Evolutionary conservation across 2,329 filamentous ascomycete species (phyloP).

Genomic region (Graphilbum sp.): DNA sequence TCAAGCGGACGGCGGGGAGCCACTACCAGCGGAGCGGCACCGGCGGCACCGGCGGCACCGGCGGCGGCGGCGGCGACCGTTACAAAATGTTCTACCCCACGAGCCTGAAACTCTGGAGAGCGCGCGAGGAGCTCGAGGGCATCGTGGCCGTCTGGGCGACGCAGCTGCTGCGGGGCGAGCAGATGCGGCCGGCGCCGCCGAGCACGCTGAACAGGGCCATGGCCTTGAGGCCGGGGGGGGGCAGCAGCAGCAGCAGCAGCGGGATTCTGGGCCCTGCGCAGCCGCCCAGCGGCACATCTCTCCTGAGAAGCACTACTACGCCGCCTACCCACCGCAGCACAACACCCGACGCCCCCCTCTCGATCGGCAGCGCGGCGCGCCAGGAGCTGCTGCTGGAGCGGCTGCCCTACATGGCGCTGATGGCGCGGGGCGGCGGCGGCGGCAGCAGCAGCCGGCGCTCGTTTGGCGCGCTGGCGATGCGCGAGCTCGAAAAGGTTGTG

Average conservation of each 20-base stretch:
- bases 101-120: slow-evolving; percentile 67
- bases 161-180: slow-evolving; percentile 41
- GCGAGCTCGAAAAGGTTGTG: slow-evolving; percentile 51
- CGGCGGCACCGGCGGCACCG: slow-evolving; percentile 12
- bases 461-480: slow-evolving; percentile 22
- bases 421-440: too few species aligned
- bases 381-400: slow-evolving; percentile 68
- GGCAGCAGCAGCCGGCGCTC: slow-evolving; percentile 21
- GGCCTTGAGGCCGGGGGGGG: slow-evolving; percentile 22
- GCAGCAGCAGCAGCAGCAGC: neutral
- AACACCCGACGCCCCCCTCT: too few species aligned
- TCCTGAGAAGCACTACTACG: too few species aligned
- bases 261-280: too few species aligned
- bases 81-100: slow-evolving; percentile 89
- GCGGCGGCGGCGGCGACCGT: slow-evolving; percentile 38
- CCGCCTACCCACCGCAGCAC: too few species aligned
- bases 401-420: slow-evolving; percentile 67
- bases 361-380: slow-evolving; percentile 48
- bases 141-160: slow-evolving; percentile 54
- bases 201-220: slow-evolving; percentile 28
- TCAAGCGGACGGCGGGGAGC: slow-evolving; percentile 51
- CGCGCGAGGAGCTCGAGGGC: slow-evolving; percentile 65
- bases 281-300: too few species aligned
- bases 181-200: slow-evolving; percentile 24
- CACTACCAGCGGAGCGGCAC: slow-evolving; percentile 11